Evolutionary conservation across 148 eudicot species (phyloP).

Genomic region (Spergularia bocconei): DNA sequence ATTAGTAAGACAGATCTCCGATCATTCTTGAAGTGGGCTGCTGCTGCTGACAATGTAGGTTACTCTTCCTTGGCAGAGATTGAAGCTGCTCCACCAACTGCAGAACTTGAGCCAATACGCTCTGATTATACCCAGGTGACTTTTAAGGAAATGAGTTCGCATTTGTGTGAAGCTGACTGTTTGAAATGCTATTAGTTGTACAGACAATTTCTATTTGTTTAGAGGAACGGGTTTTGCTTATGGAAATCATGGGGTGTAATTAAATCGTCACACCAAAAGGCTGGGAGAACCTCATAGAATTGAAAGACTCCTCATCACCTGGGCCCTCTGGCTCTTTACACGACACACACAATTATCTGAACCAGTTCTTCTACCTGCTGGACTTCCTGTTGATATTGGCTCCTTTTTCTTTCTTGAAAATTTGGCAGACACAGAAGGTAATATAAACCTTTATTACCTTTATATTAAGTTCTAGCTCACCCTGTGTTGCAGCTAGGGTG

Average conservation of each 20-base stretch:
- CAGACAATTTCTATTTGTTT: neutral
- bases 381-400: no score
- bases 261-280: neutral
- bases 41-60: conserved; percentile 70
- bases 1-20: conserved; percentile 94
- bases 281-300: neutral
- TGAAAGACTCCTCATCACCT: no score
- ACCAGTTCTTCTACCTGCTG: no score
- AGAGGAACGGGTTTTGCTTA: neutral
- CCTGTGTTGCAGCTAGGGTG: no score
- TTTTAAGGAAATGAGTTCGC: neutral
- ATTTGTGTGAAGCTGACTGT: neutral
- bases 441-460: no score
- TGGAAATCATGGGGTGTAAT: neutral
- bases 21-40: conserved; percentile 80
- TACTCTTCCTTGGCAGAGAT: conserved; percentile 75
- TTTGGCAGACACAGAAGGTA: no score
- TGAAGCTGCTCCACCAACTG: conserved; percentile 98
- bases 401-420: no score
- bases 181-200: neutral
- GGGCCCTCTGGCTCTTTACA: no score
- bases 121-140: conserved; percentile 81
- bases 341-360: no score
- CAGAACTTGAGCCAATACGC: conserved; percentile 96
- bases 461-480: no score